Evolutionary conservation across 2,329 filamentous ascomycete species (phyloP).

Genomic region (Byssoonygena ceratinophila): DNA sequence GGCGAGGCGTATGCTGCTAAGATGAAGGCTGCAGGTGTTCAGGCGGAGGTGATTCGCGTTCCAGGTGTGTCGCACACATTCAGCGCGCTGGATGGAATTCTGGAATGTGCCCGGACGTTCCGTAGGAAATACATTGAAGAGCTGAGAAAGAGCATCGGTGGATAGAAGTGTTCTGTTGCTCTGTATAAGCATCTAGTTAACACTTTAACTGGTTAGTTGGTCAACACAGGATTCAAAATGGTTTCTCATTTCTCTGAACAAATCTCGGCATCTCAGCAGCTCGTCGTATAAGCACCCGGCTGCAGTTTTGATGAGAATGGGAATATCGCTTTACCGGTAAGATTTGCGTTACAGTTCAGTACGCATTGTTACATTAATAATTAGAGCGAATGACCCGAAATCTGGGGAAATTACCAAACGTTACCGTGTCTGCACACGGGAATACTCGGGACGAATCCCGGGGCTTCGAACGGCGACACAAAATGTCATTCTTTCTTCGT

Average conservation of each 20-base stretch:
- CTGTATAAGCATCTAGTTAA: neutral
- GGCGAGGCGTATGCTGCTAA: constrained; percentile 33
- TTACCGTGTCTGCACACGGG: constrained; percentile 3
- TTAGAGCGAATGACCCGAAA: too few relatives aligned
- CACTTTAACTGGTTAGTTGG: too few relatives aligned
- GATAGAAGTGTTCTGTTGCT: neutral
- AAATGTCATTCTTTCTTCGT: neutral
- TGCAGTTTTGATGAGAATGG: too few relatives aligned
- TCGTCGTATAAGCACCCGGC: too few relatives aligned
- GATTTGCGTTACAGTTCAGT: neutral
- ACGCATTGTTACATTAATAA: too few relatives aligned
- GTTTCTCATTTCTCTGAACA: too few relatives aligned
- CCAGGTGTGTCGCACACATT: constrained; percentile 30
- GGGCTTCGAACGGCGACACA: constrained; percentile 2
- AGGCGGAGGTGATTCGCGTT: constrained; percentile 26
- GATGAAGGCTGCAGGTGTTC: constrained; percentile 28
- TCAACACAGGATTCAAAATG: neutral
- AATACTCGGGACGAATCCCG: constrained; percentile 10
- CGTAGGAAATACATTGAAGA: constrained; percentile 24
- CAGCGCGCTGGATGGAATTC: constrained; percentile 24
- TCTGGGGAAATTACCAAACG: neutral
- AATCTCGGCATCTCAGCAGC: too few relatives aligned
- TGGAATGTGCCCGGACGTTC: constrained; percentile 24
- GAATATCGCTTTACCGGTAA: neutral
- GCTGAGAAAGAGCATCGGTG: constrained; percentile 18